Conservation (phyloP, 352 stramenopile genomes). For the Phytophthora constricta region DNA sequence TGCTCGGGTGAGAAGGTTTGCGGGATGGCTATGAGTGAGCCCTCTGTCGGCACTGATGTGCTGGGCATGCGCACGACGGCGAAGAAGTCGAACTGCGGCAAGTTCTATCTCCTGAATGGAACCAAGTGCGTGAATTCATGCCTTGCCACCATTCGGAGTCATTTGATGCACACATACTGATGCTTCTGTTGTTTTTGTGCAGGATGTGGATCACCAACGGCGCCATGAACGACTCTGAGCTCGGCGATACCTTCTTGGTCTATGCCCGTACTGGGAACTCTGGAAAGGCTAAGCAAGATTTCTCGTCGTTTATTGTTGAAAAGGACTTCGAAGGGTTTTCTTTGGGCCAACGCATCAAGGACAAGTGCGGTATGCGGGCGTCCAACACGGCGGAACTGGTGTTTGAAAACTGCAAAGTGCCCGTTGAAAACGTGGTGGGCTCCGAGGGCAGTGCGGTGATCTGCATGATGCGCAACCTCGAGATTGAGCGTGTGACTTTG, state of each 20-base stretch:
- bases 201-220: conserved; percentile 99
- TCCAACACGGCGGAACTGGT: conserved; percentile 98
- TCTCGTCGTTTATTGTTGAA: conserved; percentile 98
- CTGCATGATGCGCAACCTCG: conserved; percentile 97
- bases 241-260: conserved; percentile 98
- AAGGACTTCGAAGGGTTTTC: conserved; percentile 97
- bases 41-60: conserved; percentile 94
- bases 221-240: conserved; percentile 93
- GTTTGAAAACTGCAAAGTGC: conserved; percentile 97
- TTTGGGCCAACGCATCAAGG: conserved; percentile 97
- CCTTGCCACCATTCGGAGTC: neutral
- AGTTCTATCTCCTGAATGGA: conserved; percentile 92
- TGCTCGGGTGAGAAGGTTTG: conserved; percentile 96
- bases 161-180: no score
- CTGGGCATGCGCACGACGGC: conserved; percentile 97
- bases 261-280: conserved; percentile 96
- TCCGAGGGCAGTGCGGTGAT: conserved; percentile 77
- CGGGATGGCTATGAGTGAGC: conserved; percentile 99
- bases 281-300: conserved; percentile 86
- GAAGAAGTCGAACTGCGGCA: conserved; percentile 80
- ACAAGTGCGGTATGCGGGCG: conserved; percentile 98
- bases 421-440: conserved; percentile 93
- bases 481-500: conserved; percentile 98
- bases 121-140: conserved; percentile 64
- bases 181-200: conserved; percentile 5